A percentile compares a stretch with the other conserved stretches of the same genome.
Conservation (phyloP, 257 asterid species). For the Salvia rosmarinus region DNA sequence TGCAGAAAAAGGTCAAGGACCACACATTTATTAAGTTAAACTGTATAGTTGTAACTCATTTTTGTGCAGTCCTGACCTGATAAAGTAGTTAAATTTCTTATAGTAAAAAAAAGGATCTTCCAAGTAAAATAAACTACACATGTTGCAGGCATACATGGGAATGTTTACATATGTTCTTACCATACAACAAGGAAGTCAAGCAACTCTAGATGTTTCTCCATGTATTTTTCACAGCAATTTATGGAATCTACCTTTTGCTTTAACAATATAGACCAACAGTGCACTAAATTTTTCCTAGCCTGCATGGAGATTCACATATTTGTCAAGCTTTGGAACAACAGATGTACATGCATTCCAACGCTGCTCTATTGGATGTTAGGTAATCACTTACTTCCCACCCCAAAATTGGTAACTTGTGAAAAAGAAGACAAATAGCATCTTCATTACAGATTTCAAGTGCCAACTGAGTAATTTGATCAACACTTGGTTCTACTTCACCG, state of each 20-base stretch:
- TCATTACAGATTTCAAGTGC: conserved; percentile 81
- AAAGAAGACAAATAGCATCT: conserved; percentile 80
- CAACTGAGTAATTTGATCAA: conserved; percentile 78
- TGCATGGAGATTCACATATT: conserved; percentile 41
- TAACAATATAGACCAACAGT: conserved; percentile 92
- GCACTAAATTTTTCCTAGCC: conserved; percentile 89
- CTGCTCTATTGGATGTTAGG: conserved; percentile 15
- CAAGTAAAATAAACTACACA: conserved; percentile 2
- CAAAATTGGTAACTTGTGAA: conserved; percentile 83
- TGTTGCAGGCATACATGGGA: conserved; percentile 23
- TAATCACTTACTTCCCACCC: conserved; percentile 93
- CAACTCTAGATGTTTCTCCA: conserved; percentile 93
- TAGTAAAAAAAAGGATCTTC: not conserved
- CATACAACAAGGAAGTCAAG: conserved; percentile 95
- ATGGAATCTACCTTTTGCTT: conserved; percentile 79
- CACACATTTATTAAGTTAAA: conserved; percentile 9
- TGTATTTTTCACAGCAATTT: conserved; percentile 71
- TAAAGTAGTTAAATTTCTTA: not conserved
- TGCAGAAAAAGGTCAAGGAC: conserved; percentile 1
- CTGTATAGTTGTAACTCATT: conserved; percentile 17
- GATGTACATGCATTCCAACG: conserved; percentile 24
- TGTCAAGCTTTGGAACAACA: conserved; percentile 33
- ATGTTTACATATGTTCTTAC: conserved; percentile 49
- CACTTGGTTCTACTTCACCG: conserved; percentile 84
- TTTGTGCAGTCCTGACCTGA: conserved; percentile 14